Evolutionary conservation across 1,284 basidiomycete species (phyloP).

Genomic region (Papiliotrema fonsecae): DNA sequence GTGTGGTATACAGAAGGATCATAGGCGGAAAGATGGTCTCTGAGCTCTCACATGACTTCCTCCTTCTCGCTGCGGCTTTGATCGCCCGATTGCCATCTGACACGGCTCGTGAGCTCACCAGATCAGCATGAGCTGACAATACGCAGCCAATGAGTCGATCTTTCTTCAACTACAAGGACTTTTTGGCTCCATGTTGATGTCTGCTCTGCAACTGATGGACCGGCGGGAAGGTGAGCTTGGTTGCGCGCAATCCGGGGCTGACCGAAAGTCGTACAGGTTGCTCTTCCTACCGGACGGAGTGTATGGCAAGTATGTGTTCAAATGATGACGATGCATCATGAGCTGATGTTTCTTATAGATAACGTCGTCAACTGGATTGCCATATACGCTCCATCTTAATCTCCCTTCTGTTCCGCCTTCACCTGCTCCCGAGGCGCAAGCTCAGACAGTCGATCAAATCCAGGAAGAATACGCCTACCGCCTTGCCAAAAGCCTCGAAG

Average conservation of each 20-base stretch:
- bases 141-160: slow-evolving; percentile 19
- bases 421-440: neutral
- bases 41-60: slow-evolving; percentile 15
- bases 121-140: neutral
- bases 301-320: slow-evolving; percentile 26
- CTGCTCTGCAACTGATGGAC: slow-evolving; percentile 41
- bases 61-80: slow-evolving; percentile 25
- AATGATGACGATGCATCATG: neutral
- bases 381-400: slow-evolving; percentile 35
- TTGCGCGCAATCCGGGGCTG: neutral
- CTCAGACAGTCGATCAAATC: neutral
- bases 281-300: slow-evolving; percentile 21
- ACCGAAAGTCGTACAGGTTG: slow-evolving; percentile 24
- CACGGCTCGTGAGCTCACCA: no score
- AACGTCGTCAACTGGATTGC: slow-evolving; percentile 30
- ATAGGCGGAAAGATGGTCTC: neutral
- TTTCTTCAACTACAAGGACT: slow-evolving; percentile 35
- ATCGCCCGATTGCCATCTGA: slow-evolving; percentile 17
- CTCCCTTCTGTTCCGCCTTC: slow-evolving; percentile 8
- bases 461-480: neutral
- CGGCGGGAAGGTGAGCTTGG: slow-evolving; percentile 34
- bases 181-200: slow-evolving; percentile 39
- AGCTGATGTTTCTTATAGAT: slow-evolving; percentile 15
- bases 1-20: no score
- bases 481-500: slow-evolving; percentile 10